These are phyloP conservation scores for Grosmannia clavigera DNA, from an alignment of 2,329 filamentous ascomycete species.

Conservation along the genomic window DNA sequence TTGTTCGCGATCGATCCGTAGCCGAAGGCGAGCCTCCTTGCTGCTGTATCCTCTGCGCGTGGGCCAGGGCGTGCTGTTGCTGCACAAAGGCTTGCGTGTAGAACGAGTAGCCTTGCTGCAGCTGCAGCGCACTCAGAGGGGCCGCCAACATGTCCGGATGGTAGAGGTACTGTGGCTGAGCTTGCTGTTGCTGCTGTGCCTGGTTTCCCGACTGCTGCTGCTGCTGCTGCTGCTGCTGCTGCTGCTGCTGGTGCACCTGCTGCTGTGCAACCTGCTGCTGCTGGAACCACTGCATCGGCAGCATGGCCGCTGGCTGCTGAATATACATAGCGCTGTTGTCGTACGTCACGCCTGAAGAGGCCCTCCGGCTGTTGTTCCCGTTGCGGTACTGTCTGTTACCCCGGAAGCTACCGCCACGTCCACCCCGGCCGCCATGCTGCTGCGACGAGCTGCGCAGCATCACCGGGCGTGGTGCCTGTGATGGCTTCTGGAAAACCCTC, in stretches of 20 bases:
- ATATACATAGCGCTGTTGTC: conserved; percentile 34
- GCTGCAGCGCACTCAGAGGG: conserved; percentile 20
- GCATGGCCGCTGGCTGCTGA: conserved; percentile 22
- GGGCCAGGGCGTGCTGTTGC: conserved; percentile 27
- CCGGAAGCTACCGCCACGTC: conserved; percentile 35
- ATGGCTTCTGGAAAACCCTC: conserved; percentile 44
- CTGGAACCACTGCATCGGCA: conserved; percentile 37
- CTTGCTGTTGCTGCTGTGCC: conserved; percentile 28
- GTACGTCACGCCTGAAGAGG: conserved; percentile 41
- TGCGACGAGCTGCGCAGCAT: conserved; percentile 49
- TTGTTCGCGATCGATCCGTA: conserved; percentile 43
- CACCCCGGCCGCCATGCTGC: conserved; percentile 34
- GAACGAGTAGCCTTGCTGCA: conserved; percentile 34
- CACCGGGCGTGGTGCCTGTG: conserved; percentile 40
- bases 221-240: conserved; percentile 26
- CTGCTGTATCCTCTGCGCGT: conserved; percentile 31
- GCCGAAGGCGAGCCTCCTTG: conserved; percentile 21
- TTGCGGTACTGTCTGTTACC: conserved; percentile 34
- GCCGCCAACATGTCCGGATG: conserved; percentile 17
- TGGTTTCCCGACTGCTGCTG: conserved; percentile 28
- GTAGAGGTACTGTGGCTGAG: conserved; percentile 21
- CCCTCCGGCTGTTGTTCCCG: conserved; percentile 34
- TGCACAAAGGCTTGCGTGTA: conserved; percentile 32
- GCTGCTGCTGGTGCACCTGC: conserved; percentile 23
- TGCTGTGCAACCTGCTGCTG: conserved; percentile 24